Evolutionary conservation across 352 stramenopile genomes (phyloP), one percentile per base, ranked within the genome.

Genomic region (Phytopythium boreale): DNA sequence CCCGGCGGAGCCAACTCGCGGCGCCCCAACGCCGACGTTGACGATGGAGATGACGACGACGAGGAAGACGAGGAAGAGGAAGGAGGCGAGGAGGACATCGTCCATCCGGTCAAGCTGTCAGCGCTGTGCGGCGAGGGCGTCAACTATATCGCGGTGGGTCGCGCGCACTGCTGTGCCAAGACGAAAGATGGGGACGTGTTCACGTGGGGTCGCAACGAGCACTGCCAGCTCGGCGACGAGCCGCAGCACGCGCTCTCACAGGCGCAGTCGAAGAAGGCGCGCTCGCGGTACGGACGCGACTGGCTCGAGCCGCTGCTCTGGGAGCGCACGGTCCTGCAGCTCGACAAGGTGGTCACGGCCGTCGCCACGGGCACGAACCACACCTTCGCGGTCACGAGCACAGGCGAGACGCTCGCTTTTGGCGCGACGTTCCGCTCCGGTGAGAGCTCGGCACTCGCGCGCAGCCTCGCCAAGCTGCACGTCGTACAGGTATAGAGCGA

Each of bases 161-260:
- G 87, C 36, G 77, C 85, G 8, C 87, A 95, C 66, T 95, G 87
- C 59, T 89, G 75, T 47, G 87, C 83, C 4, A 76, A 69, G 24
- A 92, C 87, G 1, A 93, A 90, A 63, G 84, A 91, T 19, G 84
- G 87, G 39, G 87, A 93, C 56, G 80, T 93, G 4, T 95, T 88
- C 59, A 90, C 87, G 22, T 95, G 87, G 87, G 87, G 87, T 10
- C 83, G 92, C 22, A 95, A 93, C 52, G 82, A 92, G 56, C 87
- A 93, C 63, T 92, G 82, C 34, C 87, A 95, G 50, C 63, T 93
- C 4, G 86, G 86, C 8, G 72, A 82, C 17, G 86, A 94, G 52
- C 76, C 81, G 14, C 56, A 75, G 0, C 84, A 95, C 56, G 82
- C 80, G 59, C 43, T 93, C 4, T 75, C 76, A 1, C 77, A 84